Conservation (phyloP, 1,284 basidiomycete genomes). For the Sanghuangporus sanghuang region DNA sequence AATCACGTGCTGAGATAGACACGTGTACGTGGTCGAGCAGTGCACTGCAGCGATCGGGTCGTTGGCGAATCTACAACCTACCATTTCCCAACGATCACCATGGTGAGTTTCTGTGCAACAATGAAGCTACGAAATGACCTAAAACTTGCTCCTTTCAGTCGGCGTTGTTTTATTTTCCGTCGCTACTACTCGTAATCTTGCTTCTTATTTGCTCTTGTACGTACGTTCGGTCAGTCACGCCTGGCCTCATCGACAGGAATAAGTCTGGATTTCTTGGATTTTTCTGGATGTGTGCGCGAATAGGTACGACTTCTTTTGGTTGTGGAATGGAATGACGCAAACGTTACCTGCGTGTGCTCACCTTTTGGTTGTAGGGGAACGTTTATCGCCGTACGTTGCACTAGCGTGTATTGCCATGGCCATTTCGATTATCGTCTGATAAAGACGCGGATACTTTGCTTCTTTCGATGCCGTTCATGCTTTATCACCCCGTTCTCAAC, state of each 20-base stretch:
- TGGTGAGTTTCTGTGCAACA: not conserved
- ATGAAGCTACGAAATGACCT: no score
- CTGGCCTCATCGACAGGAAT: slow-evolving; percentile 88
- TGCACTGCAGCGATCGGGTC: not conserved
- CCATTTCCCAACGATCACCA: not conserved
- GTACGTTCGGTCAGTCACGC: slow-evolving; percentile 87
- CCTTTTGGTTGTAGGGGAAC: slow-evolving; percentile 41
- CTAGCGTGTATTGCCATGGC: slow-evolving; percentile 52
- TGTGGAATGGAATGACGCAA: not conserved
- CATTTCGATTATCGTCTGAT: slow-evolving; percentile 28
- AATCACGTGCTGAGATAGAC: not conserved
- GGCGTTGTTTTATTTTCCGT: slow-evolving; percentile 97
- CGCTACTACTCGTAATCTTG: slow-evolving; percentile 88
- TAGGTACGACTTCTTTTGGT: slow-evolving; percentile 51
- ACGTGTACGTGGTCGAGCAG: not conserved
- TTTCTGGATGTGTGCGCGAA: slow-evolving; percentile 91
- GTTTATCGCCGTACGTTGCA: slow-evolving; percentile 65
- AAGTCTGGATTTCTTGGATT: slow-evolving; percentile 89
- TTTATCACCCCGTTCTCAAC: not conserved
- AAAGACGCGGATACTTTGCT: not conserved
- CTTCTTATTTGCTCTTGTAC: slow-evolving; percentile 97
- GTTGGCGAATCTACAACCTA: not conserved
- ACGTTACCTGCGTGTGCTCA: not conserved
- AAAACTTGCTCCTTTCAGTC: slow-evolving; percentile 49
- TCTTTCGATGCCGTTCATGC: not conserved